These are phyloP conservation scores for Perilla frutescens DNA, from an alignment of 257 asterid genomes.

Conservation along the genomic window DNA sequence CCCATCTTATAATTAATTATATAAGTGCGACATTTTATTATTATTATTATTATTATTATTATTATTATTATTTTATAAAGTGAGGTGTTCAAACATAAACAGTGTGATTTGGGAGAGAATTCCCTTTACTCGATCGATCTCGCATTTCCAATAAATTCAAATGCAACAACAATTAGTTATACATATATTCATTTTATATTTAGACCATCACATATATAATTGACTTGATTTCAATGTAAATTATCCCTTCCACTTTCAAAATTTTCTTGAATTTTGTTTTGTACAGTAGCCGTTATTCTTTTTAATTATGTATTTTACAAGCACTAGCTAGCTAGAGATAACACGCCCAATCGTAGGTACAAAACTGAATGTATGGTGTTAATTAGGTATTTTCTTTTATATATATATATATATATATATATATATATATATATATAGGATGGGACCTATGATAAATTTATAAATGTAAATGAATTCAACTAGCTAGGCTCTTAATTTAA, in stretches of 20 bases:
- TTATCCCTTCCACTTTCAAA: no score
- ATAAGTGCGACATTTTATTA: not conserved
- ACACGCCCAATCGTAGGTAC: no score
- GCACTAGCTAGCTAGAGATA: no score
- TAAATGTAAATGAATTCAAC: not conserved
- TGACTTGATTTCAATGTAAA: not conserved
- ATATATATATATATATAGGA: not conserved
- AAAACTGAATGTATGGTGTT: not conserved
- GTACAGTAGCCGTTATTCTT: no score
- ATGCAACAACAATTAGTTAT: not conserved
- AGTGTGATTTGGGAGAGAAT: not conserved
- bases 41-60: not conserved
- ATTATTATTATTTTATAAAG: not conserved
- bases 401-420: not conserved
- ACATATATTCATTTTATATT: not conserved
- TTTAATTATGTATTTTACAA: no score
- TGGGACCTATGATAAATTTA: slow-evolving; percentile 19
- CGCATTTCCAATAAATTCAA: not conserved
- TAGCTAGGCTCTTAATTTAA: not conserved
- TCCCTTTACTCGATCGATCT: not conserved
- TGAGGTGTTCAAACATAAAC: slow-evolving; percentile 5
- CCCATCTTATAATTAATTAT: not conserved
- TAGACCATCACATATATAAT: not conserved
- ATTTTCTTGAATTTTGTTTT: no score
- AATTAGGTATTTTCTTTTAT: slow-evolving; percentile 15